Conservation (phyloP, 177 flowering plant genomes). For the Telopea speciosissima region DNA sequence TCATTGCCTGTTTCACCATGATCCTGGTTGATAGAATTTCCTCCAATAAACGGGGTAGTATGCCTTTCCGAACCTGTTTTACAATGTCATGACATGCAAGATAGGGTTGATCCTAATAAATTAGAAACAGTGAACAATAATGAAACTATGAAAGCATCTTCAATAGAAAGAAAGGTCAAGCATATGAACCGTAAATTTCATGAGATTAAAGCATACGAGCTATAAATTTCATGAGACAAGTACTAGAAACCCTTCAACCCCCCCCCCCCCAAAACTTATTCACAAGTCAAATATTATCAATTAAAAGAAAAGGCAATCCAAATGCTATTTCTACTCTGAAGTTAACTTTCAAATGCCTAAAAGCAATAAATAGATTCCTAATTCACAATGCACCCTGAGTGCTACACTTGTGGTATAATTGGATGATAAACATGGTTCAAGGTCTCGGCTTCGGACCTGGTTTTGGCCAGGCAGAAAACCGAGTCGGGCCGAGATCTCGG, state of each 20-base stretch:
- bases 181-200: background rate
- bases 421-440: too few species aligned
- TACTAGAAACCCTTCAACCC: background rate
- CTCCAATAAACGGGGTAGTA: constrained; percentile 84
- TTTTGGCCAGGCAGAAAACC: too few species aligned
- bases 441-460: too few species aligned
- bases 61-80: constrained; percentile 68
- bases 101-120: background rate
- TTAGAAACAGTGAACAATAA: background rate
- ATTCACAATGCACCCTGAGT: too few species aligned
- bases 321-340: background rate
- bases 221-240: background rate
- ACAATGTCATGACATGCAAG: background rate
- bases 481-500: too few species aligned
- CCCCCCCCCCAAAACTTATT: background rate
- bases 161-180: background rate
- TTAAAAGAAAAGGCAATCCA: too few species aligned
- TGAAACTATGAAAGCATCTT: background rate
- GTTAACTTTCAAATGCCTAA: background rate
- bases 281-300: background rate
- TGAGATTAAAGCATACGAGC: background rate
- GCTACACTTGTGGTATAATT: too few species aligned
- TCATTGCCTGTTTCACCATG: constrained; percentile 94
- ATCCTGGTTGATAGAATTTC: constrained; percentile 90
- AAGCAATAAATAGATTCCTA: background rate